Base-by-base conservation (phyloP, 331 rosid species). In the Cydonia oblonga region DNA sequence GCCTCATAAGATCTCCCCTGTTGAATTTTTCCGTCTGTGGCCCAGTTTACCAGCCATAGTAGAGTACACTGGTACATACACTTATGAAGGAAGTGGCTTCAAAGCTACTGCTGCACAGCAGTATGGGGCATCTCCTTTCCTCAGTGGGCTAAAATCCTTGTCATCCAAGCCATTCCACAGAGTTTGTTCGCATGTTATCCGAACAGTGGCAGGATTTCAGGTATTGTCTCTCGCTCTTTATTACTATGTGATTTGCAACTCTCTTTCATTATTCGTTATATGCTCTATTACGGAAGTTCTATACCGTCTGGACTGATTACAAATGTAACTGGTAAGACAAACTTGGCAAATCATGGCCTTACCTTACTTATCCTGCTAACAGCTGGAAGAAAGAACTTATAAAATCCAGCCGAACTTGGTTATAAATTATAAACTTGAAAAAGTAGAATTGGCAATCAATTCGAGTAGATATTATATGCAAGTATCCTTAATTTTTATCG, bases 161-260 rank as follows among this genome's bases (percentile, higher is more conserved):
- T 81, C 97, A 66, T 84, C 96, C 69, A 91, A 95, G 84, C 99
- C 99, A 77, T 95, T 91, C 83, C 97, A 95, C 87, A 91, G 80
- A 84, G 99, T 95, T 78, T 95, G 99, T 77, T 95, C 99, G 6
- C 97, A 95, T 80, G 64, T 95, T 70, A 95, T 91, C 75, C 97
- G 96, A 65, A 91, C 99, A 18, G 96, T 95, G 72, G 99, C 99
- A 60, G 99, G 99, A 65, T 95, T 95, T 87, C 93, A 95, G 97
- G 99, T 86, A 63, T 30, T 2, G 38, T 81, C 35, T 51, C 57
- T 19, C 49, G 51, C 75, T 72, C 57, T 25, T 28, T 38, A 52
- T 54, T 28, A 22, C 28, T 61, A 3, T 22, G 38, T 22, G 20
- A 51, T 6, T 7, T 23, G 13, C 12, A 25, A 3, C 35, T 66